phyloP scores from a whole-genome alignment of 2,329 filamentous ascomycete genomes.

The Fusarium verrucosum region DNA sequence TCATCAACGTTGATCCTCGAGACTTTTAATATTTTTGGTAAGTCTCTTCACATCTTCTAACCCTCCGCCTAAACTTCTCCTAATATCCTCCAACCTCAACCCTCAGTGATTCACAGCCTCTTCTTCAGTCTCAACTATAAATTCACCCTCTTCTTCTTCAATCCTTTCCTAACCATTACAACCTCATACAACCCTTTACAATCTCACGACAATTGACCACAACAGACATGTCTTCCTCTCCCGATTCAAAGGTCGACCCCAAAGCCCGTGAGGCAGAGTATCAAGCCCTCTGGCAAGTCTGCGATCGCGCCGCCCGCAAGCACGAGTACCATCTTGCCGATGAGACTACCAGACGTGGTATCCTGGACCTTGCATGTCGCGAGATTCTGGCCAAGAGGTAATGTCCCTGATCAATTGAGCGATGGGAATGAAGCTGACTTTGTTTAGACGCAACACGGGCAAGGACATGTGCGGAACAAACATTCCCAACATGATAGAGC shows the following conservation, averaged over 20 bases:
- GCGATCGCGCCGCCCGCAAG: conserved; percentile 30
- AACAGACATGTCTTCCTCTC: neutral
- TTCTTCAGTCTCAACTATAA: neutral
- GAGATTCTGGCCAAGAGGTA: conserved; percentile 29
- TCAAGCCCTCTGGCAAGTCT: conserved; percentile 41
- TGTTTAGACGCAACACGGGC: conserved; percentile 4
- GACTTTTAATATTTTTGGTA: neutral
- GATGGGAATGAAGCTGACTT: neutral
- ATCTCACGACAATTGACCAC: neutral
- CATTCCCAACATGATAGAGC: conserved; percentile 25
- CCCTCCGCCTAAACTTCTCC: neutral
- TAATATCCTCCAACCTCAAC: neutral
- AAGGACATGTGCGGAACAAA: conserved; percentile 25
- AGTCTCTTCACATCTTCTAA: neutral
- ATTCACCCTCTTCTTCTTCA: neutral
- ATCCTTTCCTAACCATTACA: neutral
- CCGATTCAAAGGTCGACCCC: neutral
- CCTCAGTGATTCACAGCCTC: neutral
- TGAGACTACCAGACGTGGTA: neutral
- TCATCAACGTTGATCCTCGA: rapidly evolving
- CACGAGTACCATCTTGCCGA: conserved; percentile 11
- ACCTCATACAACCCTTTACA: neutral
- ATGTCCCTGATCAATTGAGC: neutral
- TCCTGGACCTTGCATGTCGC: conserved; percentile 14
- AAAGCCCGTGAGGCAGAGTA: conserved; percentile 39